Base-by-base conservation (phyloP, 2,329 filamentous ascomycete genomes). In the Colletotrichum aenigma region DNA sequence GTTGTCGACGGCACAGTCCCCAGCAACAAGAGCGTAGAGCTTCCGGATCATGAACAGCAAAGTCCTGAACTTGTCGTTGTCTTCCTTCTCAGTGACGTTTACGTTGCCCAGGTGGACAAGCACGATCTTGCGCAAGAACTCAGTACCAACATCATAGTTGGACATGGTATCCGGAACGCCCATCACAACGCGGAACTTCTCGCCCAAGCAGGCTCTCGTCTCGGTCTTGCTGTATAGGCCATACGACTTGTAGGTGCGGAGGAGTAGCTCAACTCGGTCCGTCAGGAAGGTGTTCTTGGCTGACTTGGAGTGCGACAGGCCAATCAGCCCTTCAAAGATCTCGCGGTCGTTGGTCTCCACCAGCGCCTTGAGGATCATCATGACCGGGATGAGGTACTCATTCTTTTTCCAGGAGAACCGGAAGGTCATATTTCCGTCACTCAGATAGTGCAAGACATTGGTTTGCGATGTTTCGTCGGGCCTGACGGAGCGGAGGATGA, bases 391-490 rank as follows among this genome's bases (percentile, higher is more conserved):
- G n/a, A 99, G 91, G 82, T 95, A 99, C 85, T 99, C 97, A 79
- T 96, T 95, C 86, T 99, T 99, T 79, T 96, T 91, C 96, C 96
- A 99, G 8, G 96, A 98, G 85, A 99, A 99, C 72, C 97, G 91
- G 86, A 99, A 98, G 1, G 95, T 98, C 80, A 98, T 93, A 84
- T 98, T 98, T 78, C 97, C 97, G 83, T 99, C 97, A 80, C 91
- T 95, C 72, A 99, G 91, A 84, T 98, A 99, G 86, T 99, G 97
- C 65, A 99, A 90, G 38, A 98, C 96, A 81, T 98, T 99, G 48
- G 96, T 98, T 85, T 98, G 96, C 34, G 96, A 98, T 10, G 96
- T 98, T 86, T 99, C 96, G 85, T 99, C 97, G n/a, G 96, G 96
- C 74, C 97, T 93, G 71, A 98, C 96, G 4, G 94, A 97, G 86